Conservation (phyloP, 352 stramenopile genomes). For the Phytophthora citricola region DNA sequence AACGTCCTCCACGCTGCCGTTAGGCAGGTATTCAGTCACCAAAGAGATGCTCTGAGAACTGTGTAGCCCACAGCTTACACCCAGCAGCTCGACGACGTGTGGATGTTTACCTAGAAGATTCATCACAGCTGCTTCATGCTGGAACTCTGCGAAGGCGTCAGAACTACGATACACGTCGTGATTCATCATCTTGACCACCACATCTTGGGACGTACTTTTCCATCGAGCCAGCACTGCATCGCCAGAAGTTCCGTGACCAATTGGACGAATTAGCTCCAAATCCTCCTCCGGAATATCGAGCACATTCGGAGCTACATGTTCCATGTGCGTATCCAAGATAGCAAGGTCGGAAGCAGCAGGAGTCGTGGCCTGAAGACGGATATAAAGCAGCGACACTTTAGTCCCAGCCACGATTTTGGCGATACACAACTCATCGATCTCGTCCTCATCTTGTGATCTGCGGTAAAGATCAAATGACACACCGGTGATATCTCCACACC, state of each 20-base stretch:
- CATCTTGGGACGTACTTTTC: conserved; percentile 52
- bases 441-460: conserved; percentile 14
- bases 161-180: conserved; percentile 49
- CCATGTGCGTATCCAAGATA: conserved; percentile 48
- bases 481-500: conserved; percentile 59
- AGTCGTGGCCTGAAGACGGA: conserved; percentile 42
- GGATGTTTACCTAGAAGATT: conserved; percentile 79
- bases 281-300: conserved; percentile 56
- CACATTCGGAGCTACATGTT: conserved; percentile 55
- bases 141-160: conserved; percentile 59
- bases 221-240: conserved; percentile 70
- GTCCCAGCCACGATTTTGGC: conserved; percentile 62
- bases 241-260: conserved; percentile 73
- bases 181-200: conserved; percentile 74
- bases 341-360: conserved; percentile 31
- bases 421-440: conserved; percentile 52
- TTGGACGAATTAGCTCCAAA: conserved; percentile 59
- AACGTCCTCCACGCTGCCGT: conserved; percentile 69
- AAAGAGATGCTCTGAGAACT: conserved; percentile 40
- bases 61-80: conserved; percentile 36
- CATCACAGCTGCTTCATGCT: conserved; percentile 77
- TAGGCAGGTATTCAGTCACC: conserved; percentile 74
- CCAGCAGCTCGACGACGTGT: conserved; percentile 70
- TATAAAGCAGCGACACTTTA: conserved; percentile 72
- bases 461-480: conserved; percentile 70